Percentiles rank a stretch among this genome's conserved stretches.
These are phyloP conservation scores for Clarireedia hainanense DNA, from an alignment of 2,329 filamentous ascomycete genomes.

Conservation along the genomic window DNA sequence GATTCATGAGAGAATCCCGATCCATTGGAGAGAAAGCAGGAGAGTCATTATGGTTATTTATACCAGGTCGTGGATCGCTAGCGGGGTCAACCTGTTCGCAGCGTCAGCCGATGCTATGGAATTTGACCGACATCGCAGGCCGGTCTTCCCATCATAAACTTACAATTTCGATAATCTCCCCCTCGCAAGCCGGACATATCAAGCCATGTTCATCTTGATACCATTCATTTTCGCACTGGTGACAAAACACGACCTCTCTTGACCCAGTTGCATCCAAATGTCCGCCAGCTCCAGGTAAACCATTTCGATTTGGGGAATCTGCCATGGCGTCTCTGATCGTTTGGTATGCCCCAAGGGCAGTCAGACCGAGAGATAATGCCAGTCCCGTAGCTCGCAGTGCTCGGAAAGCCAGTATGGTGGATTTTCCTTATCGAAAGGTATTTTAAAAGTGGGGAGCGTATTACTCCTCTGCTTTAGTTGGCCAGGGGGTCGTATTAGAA, in stretches of 20 bases:
- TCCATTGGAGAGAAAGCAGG: conserved; percentile 12
- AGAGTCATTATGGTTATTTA: conserved; percentile 13
- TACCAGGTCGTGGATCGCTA: conserved; percentile 53
- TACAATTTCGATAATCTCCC: conserved; percentile 83
- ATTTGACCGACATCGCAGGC: not conserved
- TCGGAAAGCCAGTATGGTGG: conserved; percentile 46
- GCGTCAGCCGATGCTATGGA: conserved; percentile 18
- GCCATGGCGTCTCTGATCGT: conserved; percentile 37
- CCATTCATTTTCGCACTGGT: conserved; percentile 76
- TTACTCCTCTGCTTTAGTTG: not conserved
- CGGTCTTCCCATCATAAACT: conserved; percentile 28
- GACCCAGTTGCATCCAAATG: conserved; percentile 43
- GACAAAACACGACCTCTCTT: conserved; percentile 77
- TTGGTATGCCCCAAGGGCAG: conserved; percentile 48
- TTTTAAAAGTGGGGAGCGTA: not conserved
- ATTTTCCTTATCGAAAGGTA: not conserved
- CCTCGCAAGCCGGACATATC: conserved; percentile 67
- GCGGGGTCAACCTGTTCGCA: conserved; percentile 40
- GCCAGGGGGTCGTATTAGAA: not conserved
- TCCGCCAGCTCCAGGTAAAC: conserved; percentile 15
- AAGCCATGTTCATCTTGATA: conserved; percentile 62
- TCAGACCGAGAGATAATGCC: conserved; percentile 50
- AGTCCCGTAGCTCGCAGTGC: conserved; percentile 46
- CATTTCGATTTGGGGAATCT: conserved; percentile 16
- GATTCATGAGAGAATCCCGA: conserved; percentile 14